A percentile compares a stretch with the other conserved stretches of the same genome.
Evolutionary conservation across 257 asterid species (phyloP).

Genomic region (Solanum habrochaites): DNA sequence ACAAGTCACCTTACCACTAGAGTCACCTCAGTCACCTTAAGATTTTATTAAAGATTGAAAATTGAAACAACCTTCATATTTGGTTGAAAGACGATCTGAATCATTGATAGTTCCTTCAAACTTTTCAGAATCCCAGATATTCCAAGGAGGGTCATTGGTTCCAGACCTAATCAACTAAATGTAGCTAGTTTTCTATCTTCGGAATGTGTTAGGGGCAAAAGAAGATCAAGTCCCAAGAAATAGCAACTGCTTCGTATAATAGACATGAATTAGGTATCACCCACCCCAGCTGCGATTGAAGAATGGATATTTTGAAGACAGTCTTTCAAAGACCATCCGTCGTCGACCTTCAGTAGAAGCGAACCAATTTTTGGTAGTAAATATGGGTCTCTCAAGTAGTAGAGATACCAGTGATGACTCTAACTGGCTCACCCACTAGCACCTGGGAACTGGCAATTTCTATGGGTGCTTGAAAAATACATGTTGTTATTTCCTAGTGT

Average conservation of each 20-base stretch:
- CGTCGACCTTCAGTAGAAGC: neutral
- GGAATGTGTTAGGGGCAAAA: neutral
- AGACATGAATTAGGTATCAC: neutral
- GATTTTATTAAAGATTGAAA: neutral
- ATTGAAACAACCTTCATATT: neutral
- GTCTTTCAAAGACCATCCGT: neutral
- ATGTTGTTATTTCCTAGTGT: neutral
- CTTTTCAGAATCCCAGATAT: neutral
- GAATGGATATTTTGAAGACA: neutral
- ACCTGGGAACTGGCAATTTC: neutral
- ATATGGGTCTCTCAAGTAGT: neutral
- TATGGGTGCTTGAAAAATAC: neutral
- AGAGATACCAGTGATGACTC: neutral
- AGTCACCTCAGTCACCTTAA: neutral
- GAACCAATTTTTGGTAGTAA: neutral
- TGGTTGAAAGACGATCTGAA: neutral
- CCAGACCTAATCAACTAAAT: neutral
- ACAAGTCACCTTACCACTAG: neutral
- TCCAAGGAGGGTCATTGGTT: neutral
- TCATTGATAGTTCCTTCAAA: neutral
- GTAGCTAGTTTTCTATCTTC: neutral
- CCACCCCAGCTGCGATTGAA: neutral
- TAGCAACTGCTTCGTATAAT: neutral
- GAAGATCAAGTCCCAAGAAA: neutral
- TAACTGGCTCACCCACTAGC: neutral